Evolutionary conservation across 768 basidiomycete species (phyloP), one percentile per base, ranked within the genome.

Genomic region (Naganishia vaughanmartiniae): DNA sequence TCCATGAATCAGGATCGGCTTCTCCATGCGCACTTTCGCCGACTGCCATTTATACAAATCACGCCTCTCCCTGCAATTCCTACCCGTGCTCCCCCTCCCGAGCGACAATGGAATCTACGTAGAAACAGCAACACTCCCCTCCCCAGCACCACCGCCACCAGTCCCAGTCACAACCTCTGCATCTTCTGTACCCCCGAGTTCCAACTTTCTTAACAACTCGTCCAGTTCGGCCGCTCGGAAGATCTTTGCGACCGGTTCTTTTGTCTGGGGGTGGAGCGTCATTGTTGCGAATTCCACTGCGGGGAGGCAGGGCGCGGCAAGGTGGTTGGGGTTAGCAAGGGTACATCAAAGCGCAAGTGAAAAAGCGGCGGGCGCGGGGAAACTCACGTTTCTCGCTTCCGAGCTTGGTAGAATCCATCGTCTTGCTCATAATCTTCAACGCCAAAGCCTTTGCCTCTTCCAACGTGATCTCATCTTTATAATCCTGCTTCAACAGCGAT

Each of bases 401-500:
- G 73, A 99, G 81, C 54, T 92, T 97, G 34, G 95, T 97, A 73
- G 92, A 93, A 78, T 99, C 96, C 95, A 99, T 97, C 67, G 95
- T 97, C 87, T 97, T 98, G 85, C 93, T 94, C 93, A 99, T 94
- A 66, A 92, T 90, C 83, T 88, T 89, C 74, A 98, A 85, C 54
- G 90, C 92, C 26, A 99, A 85, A n/a, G 87, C 89, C 74, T 95
- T 89, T 26, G 93, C 94, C 56, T 95, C 93, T 79, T 94, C 90
- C 48, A 98, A 86, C 15, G 85, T 84, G 67, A 98, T 89, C 69
- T 92, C 92, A 74, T 98, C 96, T 81, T 96, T 94, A 83, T 97
- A 98, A 81, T 99, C 96, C 83, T 99, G 95, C 84, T 97, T 94
- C 74, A 99, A 83, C 73, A 98, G 83, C 76, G 90, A 92, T 81